These are phyloP conservation scores for Rhododendron ovatum DNA, from an alignment of 148 eudicot genomes.

Conservation along the genomic window DNA sequence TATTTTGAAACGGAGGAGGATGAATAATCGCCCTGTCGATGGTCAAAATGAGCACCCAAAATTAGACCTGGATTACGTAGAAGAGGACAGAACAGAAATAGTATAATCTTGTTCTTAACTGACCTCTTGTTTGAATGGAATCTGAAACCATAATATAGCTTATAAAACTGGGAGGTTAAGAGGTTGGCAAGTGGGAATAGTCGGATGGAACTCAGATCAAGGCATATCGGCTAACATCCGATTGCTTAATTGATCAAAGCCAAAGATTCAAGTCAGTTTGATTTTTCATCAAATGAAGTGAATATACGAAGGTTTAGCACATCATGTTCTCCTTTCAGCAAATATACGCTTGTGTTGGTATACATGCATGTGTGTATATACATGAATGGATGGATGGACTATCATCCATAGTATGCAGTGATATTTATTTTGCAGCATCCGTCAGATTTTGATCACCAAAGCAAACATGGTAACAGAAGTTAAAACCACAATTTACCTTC, in stretches of 20 bases:
- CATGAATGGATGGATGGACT: not conserved
- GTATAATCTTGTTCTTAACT: not conserved
- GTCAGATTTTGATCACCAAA: not conserved
- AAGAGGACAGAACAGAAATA: slow-evolving; percentile 7
- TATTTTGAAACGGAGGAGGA: slow-evolving; percentile 49
- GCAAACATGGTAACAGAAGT: not conserved
- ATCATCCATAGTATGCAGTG: not conserved
- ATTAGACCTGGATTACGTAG: slow-evolving; percentile 26
- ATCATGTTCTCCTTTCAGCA: not conserved
- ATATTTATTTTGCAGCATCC: not conserved
- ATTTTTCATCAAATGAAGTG: not conserved
- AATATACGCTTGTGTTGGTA: not conserved
- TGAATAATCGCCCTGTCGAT: slow-evolving; percentile 16
- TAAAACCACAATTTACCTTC: not conserved
- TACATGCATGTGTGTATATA: not conserved
- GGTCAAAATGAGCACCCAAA: slow-evolving; percentile 13
- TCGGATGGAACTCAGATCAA: not conserved
- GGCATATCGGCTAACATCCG: not conserved
- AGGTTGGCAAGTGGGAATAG: not conserved
- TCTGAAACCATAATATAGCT: not conserved
- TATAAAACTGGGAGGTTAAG: not conserved
- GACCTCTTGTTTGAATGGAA: not conserved
- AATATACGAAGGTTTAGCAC: not conserved
- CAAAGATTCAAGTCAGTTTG: not conserved
- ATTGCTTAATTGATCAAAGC: not conserved